These are phyloP conservation scores for Cercospora sp. DNA, from an alignment of 2,329 filamentous ascomycete genomes.

Conservation along the genomic window DNA sequence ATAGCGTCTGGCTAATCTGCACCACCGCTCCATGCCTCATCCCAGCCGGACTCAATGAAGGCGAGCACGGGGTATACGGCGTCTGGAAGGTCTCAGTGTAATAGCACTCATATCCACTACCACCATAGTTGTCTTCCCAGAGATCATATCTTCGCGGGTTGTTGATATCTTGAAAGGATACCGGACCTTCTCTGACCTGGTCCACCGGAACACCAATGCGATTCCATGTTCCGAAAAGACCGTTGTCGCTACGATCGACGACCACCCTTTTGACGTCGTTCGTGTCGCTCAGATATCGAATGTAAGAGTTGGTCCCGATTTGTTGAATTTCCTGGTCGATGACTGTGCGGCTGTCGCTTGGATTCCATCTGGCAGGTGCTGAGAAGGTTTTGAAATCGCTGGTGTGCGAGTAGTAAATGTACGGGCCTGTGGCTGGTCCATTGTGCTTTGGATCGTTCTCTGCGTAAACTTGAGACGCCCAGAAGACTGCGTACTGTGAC, in stretches of 20 bases:
- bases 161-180: background rate
- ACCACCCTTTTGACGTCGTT: background rate
- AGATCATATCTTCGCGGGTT: background rate
- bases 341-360: background rate
- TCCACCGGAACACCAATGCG: background rate
- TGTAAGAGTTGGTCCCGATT: background rate
- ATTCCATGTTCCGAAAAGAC: background rate
- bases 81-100: background rate
- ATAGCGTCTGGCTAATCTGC: background rate
- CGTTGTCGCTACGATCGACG: background rate
- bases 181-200: background rate
- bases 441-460: background rate
- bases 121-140: background rate
- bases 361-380: background rate
- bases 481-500: conserved; percentile 1
- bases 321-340: conserved; percentile 3
- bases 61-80: background rate
- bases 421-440: background rate
- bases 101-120: background rate
- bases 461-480: background rate
- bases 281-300: background rate
- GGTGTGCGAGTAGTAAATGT: conserved; percentile 6
- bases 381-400: background rate
- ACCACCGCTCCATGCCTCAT: background rate
- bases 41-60: background rate